Base-by-base conservation (phyloP, 345 rosid genomes). In the Gossypium stocksii region DNA sequence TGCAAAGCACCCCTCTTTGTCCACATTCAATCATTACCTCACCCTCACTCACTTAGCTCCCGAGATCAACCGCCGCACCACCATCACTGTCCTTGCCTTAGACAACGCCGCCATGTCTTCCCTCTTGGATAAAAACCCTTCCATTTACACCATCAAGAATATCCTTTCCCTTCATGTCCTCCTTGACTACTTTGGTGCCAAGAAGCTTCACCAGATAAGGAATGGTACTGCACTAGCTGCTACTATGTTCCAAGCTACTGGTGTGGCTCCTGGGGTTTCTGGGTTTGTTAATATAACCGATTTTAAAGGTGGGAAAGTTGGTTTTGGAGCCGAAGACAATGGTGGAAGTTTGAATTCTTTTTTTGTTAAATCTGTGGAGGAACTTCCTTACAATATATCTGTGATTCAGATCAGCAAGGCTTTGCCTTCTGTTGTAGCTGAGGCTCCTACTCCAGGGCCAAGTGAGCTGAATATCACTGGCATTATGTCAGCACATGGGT, bases 201-300 rank as follows among this genome's bases (percentile, higher is more conserved):
- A 83, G 80, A 96, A 96, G 79, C 93, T 96, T 80, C 98, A 93
- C 89, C 94, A 96, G 86, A 87, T 96, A 85, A 83, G 89, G 17
- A 84, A 83, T 78, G 97, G 98, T 73, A 82, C 90, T 20, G 94
- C 99, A 38, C 83, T 96, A 44, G 94, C 93, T 66, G 94, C 99
- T 76, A 96, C 99, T 22, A 80, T 96, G 77, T 93, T 88, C 77
- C 99, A 96, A 83, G 87, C 98, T 58, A 87, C 98, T 68, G 99
- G 99, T 20, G 46, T 90, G 8, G 98, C 98, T 56, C 86, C 92
- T 0, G 98, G 97, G 0, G 84, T 90, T 9, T 23, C 97, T 25
- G 99, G 99, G 1, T 90, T 93, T 83, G 97, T 96, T 16, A 96
- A 96, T 77, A 90, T 96, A 12, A 93, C 99, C 16, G 93, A 88